phyloP scores from a whole-genome alignment of 345 rosid genomes.

The Microcos paniculata region DNA sequence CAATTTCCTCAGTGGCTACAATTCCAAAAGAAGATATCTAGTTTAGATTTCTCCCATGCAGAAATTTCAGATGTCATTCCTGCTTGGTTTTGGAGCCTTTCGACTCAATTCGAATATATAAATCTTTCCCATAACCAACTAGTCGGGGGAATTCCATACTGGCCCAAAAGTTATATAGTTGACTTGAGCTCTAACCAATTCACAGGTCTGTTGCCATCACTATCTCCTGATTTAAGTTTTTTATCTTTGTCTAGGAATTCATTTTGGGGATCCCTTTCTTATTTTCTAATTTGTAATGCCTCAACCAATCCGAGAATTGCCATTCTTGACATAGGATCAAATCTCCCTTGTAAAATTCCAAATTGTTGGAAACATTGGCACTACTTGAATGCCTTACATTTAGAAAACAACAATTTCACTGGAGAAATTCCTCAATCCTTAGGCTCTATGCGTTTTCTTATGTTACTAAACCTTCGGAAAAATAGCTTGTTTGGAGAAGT shows the following conservation, averaged over 20 bases:
- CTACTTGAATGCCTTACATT: neutral
- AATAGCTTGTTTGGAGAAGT: conserved; percentile 14
- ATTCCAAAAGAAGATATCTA: neutral
- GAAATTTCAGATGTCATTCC: neutral
- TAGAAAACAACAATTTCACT: conserved; percentile 11
- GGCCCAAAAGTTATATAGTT: accelerated
- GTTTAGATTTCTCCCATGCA: neutral
- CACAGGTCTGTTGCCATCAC: neutral
- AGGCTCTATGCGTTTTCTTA: neutral
- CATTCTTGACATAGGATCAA: neutral
- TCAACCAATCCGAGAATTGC: neutral
- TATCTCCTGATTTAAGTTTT: neutral
- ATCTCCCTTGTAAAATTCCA: neutral
- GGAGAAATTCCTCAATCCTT: conserved; percentile 7
- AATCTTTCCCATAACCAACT: too few relatives aligned
- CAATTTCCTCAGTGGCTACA: too few relatives aligned
- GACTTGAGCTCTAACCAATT: neutral
- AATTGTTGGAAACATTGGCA: neutral
- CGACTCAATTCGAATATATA: too few relatives aligned
- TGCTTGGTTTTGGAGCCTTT: neutral
- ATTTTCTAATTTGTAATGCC: neutral
- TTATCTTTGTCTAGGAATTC: neutral
- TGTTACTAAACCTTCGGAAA: conserved; percentile 11
- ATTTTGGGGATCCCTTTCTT: too few relatives aligned
- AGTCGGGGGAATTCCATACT: neutral